phyloP scores from a whole-genome alignment of 441 rosid genomes.

The Eutrema salsugineum region DNA sequence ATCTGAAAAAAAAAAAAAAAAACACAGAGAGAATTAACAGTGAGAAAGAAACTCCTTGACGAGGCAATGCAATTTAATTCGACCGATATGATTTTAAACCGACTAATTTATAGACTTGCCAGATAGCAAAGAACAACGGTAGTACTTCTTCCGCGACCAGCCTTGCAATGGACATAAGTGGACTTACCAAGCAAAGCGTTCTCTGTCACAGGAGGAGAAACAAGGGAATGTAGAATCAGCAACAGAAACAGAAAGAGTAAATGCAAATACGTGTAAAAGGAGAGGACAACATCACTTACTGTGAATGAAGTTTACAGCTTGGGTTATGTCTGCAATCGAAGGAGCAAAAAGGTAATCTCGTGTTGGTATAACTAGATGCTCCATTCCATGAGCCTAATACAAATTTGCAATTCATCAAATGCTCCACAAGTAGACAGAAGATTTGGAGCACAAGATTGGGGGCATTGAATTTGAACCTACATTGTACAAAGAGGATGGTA shows the following conservation, averaged over 20 bases:
- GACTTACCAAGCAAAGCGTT: slow-evolving; percentile 57
- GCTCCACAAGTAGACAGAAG: neutral
- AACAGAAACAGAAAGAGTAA: neutral
- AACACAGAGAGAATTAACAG: neutral
- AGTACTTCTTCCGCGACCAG: slow-evolving; percentile 86
- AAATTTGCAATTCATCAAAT: neutral
- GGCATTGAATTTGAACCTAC: slow-evolving; percentile 27
- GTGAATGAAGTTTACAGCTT: slow-evolving; percentile 75
- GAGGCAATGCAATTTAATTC: neutral
- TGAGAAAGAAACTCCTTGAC: neutral
- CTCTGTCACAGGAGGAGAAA: slow-evolving; percentile 33
- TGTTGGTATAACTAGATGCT: slow-evolving; percentile 77
- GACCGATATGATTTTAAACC: neutral
- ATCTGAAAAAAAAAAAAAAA: too few species aligned
- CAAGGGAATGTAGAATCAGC: neutral
- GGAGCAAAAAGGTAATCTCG: slow-evolving; percentile 90
- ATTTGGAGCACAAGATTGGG: neutral
- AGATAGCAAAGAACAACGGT: slow-evolving; percentile 81
- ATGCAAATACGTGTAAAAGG: neutral
- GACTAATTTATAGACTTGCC: slow-evolving; percentile 34
- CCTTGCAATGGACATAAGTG: slow-evolving; percentile 87
- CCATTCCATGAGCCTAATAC: slow-evolving; percentile 68
- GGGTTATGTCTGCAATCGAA: slow-evolving; percentile 48
- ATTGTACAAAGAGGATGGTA: slow-evolving; percentile 57
- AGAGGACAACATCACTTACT: slow-evolving; percentile 36